Conservation (phyloP, 441 rosid genomes). For the Arabidopsis hybrid region DNA sequence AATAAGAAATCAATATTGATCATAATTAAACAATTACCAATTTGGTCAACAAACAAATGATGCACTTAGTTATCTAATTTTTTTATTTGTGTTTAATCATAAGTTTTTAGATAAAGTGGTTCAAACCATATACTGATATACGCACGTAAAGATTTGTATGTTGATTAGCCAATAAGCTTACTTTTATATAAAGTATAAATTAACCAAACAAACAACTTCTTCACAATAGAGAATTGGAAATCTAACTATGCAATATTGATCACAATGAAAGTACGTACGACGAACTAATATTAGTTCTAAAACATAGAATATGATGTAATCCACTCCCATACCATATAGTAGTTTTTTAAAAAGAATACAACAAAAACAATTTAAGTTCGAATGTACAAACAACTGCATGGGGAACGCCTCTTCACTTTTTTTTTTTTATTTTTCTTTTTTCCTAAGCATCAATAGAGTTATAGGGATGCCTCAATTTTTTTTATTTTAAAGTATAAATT, state of each 20-base stretch:
- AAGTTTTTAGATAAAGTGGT: too few relatives aligned
- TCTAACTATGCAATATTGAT: too few relatives aligned
- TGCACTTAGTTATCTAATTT: neutral
- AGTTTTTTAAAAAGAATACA: neutral
- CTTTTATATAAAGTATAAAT: too few relatives aligned
- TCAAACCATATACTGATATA: too few relatives aligned
- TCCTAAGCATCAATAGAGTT: slow-evolving; percentile 7
- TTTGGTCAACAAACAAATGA: neutral
- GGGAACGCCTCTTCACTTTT: slow-evolving; percentile 26
- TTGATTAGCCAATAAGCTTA: too few relatives aligned
- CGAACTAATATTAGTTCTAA: neutral
- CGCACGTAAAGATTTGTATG: too few relatives aligned
- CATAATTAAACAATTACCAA: neutral
- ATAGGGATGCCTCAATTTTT: slow-evolving; percentile 16
- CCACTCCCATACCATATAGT: neutral
- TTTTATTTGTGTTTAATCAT: too few relatives aligned
- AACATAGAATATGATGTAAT: slow-evolving; percentile 20
- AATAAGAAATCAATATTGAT: neutral
- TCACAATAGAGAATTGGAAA: too few relatives aligned
- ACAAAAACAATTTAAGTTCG: neutral
- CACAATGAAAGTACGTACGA: too few relatives aligned
- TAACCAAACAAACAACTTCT: too few relatives aligned
- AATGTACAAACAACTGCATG: slow-evolving; percentile 32
- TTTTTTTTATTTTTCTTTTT: neutral
- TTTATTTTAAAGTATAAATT: neutral